These are phyloP conservation scores for Rutstroemia sp. DNA, from an alignment of 2,329 filamentous ascomycete species.

Conservation along the genomic window DNA sequence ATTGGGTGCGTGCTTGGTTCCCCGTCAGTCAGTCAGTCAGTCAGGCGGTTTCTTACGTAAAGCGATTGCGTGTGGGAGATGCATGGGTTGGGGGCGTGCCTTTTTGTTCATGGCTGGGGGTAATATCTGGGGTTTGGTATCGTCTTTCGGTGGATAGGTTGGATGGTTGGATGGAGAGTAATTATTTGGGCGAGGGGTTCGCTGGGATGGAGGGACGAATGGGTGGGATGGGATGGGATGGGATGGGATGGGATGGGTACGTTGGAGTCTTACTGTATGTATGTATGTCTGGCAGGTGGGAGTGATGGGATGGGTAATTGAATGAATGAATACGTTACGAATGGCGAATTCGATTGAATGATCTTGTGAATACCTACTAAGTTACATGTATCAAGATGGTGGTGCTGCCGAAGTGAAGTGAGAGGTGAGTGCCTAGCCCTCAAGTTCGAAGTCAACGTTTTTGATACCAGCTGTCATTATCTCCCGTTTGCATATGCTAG, in stretches of 20 bases:
- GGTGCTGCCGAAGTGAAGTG: too few species aligned
- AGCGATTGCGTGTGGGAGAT: neutral
- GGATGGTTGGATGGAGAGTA: neutral
- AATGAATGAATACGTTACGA: neutral
- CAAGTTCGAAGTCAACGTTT: too few species aligned
- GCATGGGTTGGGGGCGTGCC: neutral
- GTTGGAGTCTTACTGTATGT: neutral
- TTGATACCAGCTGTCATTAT: too few species aligned
- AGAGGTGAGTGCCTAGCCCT: too few species aligned
- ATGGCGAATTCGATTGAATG: neutral
- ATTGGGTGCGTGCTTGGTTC: neutral
- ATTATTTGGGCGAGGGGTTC: neutral
- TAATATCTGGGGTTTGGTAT: neutral
- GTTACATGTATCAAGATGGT: neutral
- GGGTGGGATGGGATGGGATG: neutral
- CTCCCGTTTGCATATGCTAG: too few species aligned
- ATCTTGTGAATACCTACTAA: neutral
- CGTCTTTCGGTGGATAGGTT: neutral
- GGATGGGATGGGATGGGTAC: neutral
- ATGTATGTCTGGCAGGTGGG: neutral
- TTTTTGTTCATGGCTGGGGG: neutral
- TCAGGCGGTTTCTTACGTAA: neutral
- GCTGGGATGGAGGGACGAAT: neutral
- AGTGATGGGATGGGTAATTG: neutral
- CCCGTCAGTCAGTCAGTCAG: too few species aligned